Conservation (phyloP, 768 basidiomycete genomes). For the Galerina sulciceps region DNA sequence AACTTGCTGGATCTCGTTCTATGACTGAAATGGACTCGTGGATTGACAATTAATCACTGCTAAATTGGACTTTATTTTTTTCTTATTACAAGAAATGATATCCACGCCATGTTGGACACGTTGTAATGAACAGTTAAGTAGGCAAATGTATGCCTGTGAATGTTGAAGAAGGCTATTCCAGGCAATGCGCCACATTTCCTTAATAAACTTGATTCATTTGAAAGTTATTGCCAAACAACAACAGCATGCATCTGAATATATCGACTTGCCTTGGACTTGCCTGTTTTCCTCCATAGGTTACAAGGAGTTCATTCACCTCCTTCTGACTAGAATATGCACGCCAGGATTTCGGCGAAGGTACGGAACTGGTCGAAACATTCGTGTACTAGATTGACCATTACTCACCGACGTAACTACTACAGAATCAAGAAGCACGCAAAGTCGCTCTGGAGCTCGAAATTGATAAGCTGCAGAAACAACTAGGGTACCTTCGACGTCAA, state of each 20-base stretch:
- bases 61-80: background rate
- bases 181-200: conserved; percentile 1
- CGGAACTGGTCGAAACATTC: background rate
- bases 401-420: background rate
- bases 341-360: conserved; percentile 18
- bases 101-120: background rate
- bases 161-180: background rate
- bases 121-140: background rate
- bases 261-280: too few relatives aligned
- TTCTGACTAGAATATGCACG: conserved; percentile 12
- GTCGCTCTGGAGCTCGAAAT: conserved; percentile 53
- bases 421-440: conserved; percentile 58
- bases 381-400: background rate
- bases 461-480: conserved; percentile 44
- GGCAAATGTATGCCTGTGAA: too few relatives aligned
- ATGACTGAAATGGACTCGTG: background rate
- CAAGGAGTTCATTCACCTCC: background rate
- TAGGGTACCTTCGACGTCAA: conserved; percentile 41
- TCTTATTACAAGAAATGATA: background rate
- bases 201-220: background rate
- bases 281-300: too few relatives aligned
- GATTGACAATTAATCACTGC: background rate
- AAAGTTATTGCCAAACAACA: too few relatives aligned
- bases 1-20: conserved; percentile 8
- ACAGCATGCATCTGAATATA: too few relatives aligned